phyloP scores from a whole-genome alignment of 2,329 filamentous ascomycete species.

The Cytospora piceicola region DNA sequence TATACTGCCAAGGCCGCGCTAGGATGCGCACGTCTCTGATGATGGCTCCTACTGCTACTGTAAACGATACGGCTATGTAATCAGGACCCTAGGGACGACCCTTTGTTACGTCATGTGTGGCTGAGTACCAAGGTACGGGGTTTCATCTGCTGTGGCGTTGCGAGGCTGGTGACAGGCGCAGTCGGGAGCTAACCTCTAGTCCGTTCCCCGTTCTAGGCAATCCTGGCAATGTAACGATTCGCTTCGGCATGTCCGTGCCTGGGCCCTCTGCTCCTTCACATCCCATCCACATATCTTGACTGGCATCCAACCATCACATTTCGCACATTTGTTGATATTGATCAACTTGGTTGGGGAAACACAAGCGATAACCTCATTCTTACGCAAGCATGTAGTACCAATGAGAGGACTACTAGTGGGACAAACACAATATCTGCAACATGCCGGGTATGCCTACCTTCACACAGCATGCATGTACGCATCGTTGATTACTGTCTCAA shows the following conservation, averaged over 20 bases:
- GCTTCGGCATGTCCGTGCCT: neutral
- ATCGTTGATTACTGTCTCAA: too few species aligned
- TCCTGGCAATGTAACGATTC: neutral
- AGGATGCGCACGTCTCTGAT: conserved; percentile 1
- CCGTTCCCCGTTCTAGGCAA: neutral
- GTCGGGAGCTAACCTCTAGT: neutral
- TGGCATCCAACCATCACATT: neutral
- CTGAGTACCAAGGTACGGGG: neutral
- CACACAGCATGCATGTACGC: too few species aligned
- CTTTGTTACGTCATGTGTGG: conserved; percentile 1
- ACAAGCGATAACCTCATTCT: neutral
- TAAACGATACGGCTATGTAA: neutral
- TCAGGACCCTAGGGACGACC: neutral
- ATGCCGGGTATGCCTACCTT: neutral
- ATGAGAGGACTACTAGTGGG: neutral
- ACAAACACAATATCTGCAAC: neutral
- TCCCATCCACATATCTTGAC: too few species aligned
- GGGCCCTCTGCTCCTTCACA: too few species aligned
- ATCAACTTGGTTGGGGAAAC: neutral
- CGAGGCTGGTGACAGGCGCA: conserved; percentile 11
- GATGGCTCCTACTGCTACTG: conserved; percentile 3
- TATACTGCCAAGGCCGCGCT: neutral
- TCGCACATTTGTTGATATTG: neutral
- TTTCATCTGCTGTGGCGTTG: conserved; percentile 1
- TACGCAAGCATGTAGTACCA: neutral